Conservation (phyloP, 139 green algal species). For the Closterium sp. region DNA sequence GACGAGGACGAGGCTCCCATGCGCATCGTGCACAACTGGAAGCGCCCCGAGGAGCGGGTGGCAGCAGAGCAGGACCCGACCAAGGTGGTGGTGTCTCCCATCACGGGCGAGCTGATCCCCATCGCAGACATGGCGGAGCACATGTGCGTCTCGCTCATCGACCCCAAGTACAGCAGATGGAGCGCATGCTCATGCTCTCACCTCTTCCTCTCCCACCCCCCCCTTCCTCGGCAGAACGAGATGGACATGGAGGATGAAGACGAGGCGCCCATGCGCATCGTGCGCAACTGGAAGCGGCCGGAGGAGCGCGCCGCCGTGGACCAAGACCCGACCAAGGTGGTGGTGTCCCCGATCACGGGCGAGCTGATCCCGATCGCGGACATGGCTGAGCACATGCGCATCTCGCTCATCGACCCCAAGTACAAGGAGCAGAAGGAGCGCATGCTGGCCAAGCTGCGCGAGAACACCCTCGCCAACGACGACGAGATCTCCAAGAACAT, state of each 20-base stretch:
- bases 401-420: constrained; percentile 85
- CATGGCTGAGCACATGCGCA: constrained; percentile 89
- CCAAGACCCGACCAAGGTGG: constrained; percentile 72
- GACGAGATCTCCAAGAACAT: constrained; percentile 95
- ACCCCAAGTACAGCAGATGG: constrained; percentile 91
- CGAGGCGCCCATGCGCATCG: constrained; percentile 71
- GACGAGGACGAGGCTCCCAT: constrained; percentile 61
- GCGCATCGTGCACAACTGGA: constrained; percentile 89
- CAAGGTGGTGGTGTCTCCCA: constrained; percentile 90
- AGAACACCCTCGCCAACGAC: constrained; percentile 78
- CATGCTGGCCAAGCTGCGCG: constrained; percentile 88
- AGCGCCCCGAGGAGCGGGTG: constrained; percentile 58
- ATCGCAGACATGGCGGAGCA: constrained; percentile 83
- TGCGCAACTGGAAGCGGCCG: constrained; percentile 86
- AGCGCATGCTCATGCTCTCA: constrained; percentile 70
- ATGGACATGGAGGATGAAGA: constrained; percentile 62
- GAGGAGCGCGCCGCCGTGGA: constrained; percentile 50
- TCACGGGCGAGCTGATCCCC: constrained; percentile 85
- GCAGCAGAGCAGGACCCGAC: constrained; percentile 56
- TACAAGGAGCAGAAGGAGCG: constrained; percentile 90
- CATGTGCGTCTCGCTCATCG: constrained; percentile 85
- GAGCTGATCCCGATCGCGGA: constrained; percentile 73
- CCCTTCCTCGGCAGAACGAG: constrained; percentile 2
- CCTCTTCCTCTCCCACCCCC: not conserved
- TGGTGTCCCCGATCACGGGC: constrained; percentile 94